A percentile compares a stretch with the other conserved stretches of the same genome.
Conservation (phyloP, 139 green algal genomes). For the Chara braunii region DNA sequence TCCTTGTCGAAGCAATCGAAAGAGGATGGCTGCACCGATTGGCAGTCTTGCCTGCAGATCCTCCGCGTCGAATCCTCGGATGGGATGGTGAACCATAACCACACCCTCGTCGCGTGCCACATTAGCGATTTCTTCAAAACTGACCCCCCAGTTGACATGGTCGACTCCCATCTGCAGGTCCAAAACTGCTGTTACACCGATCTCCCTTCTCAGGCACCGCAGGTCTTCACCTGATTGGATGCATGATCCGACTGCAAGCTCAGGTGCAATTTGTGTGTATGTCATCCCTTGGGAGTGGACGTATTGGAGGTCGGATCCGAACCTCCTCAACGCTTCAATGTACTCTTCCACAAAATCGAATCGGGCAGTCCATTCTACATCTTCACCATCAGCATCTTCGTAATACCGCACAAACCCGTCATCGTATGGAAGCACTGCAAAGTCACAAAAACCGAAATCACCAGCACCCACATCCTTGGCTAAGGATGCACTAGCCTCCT, state of each 20-base stretch:
- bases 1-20: slow-evolving; percentile 16
- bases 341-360: slow-evolving; percentile 14
- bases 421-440: too few species aligned
- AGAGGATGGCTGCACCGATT: slow-evolving; percentile 3
- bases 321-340: slow-evolving; percentile 8
- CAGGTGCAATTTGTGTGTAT: background rate
- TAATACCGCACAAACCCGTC: too few species aligned
- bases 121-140: slow-evolving; percentile 1
- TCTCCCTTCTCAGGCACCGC: background rate
- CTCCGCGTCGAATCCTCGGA: slow-evolving; percentile 8
- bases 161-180: slow-evolving; percentile 15
- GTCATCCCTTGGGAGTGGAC: slow-evolving; percentile 4
- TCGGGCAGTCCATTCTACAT: background rate
- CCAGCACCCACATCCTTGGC: too few species aligned
- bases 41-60: slow-evolving; percentile 14
- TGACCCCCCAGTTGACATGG: slow-evolving; percentile 14
- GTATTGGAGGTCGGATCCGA: slow-evolving; percentile 1
- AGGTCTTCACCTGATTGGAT: too few species aligned
- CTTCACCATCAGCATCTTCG: background rate
- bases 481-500: too few species aligned
- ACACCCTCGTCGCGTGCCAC: background rate
- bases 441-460: too few species aligned
- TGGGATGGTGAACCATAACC: slow-evolving; percentile 19
- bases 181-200: slow-evolving; percentile 21
- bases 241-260: too few species aligned